Conservation (phyloP, 164 flowering plant species). For the Aristolochia californica region DNA sequence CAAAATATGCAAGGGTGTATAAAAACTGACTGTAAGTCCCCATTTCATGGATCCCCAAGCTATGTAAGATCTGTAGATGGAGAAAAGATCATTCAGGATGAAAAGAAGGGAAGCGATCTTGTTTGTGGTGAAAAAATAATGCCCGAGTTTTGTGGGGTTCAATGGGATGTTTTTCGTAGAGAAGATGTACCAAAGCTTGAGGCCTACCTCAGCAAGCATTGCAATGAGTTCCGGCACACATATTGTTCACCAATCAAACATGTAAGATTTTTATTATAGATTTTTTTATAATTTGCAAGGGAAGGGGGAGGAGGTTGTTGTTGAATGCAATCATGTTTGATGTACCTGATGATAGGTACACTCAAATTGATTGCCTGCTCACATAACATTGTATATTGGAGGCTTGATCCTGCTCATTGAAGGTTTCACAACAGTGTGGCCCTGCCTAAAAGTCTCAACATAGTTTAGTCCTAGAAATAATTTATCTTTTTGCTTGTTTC, state of each 20-base stretch:
- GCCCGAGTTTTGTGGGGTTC: constrained; percentile 38
- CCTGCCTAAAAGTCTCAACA: too few species aligned
- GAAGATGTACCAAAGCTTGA: constrained; percentile 67
- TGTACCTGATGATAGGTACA: too few species aligned
- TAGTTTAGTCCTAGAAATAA: too few species aligned
- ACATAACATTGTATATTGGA: not conserved
- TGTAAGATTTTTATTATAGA: constrained; percentile 16
- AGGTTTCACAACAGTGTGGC: not conserved
- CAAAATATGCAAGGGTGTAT: constrained; percentile 11
- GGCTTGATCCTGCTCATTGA: too few species aligned
- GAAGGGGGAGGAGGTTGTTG: too few species aligned
- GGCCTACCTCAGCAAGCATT: constrained; percentile 50
- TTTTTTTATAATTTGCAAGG: too few species aligned
- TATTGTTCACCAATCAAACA: constrained; percentile 26
- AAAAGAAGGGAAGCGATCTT: constrained; percentile 11
- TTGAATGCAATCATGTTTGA: not conserved
- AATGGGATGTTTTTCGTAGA: constrained; percentile 77
- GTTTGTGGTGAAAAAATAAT: constrained; percentile 6
- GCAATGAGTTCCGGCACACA: constrained; percentile 29
- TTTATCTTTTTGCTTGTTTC: too few species aligned
- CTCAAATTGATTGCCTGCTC: not conserved
- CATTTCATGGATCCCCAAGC: too few species aligned
- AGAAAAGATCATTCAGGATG: constrained; percentile 7
- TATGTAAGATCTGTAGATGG: constrained; percentile 15
- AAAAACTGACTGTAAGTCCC: too few species aligned